These are phyloP conservation scores for Trichoderma sp. DNA, from an alignment of 2,329 filamentous ascomycete species.

Conservation along the genomic window DNA sequence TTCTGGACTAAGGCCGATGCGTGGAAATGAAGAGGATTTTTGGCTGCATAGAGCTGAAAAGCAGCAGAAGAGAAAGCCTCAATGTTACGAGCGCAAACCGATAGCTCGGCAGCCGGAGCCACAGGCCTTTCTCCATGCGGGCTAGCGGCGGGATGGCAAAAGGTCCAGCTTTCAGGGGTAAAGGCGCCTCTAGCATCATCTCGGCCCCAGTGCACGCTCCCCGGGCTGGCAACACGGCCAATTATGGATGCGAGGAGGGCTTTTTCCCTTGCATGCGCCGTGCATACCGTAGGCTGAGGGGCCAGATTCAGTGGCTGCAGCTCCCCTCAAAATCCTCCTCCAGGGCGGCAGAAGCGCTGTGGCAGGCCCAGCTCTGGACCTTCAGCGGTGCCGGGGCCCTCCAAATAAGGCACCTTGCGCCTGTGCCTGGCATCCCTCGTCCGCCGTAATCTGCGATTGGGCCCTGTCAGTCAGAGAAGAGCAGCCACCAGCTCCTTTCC, in stretches of 20 bases:
- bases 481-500: conserved; percentile 20
- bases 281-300: conserved; percentile 9
- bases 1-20: not conserved
- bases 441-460: conserved; percentile 23
- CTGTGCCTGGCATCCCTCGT: conserved; percentile 25
- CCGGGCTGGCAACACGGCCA: not conserved
- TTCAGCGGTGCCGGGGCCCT: conserved; percentile 1
- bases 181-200: conserved; percentile 12
- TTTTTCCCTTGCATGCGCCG: conserved; percentile 20
- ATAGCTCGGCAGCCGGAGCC: conserved; percentile 25
- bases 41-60: not conserved
- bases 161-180: conserved; percentile 27
- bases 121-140: conserved; percentile 6
- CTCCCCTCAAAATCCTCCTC: not conserved
- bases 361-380: not conserved
- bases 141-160: conserved; percentile 27
- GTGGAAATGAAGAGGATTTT: conserved; percentile 4
- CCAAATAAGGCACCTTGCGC: conserved; percentile 4
- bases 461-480: conserved; percentile 4
- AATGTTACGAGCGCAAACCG: not conserved
- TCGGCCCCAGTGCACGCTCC: not conserved
- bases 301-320: conserved; percentile 16
- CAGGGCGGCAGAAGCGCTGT: not conserved
- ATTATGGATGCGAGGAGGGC: conserved; percentile 1
- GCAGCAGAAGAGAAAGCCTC: not conserved